phyloP scores from a whole-genome alignment of 1,284 basidiomycete species.

The Polyporus tsugae region DNA sequence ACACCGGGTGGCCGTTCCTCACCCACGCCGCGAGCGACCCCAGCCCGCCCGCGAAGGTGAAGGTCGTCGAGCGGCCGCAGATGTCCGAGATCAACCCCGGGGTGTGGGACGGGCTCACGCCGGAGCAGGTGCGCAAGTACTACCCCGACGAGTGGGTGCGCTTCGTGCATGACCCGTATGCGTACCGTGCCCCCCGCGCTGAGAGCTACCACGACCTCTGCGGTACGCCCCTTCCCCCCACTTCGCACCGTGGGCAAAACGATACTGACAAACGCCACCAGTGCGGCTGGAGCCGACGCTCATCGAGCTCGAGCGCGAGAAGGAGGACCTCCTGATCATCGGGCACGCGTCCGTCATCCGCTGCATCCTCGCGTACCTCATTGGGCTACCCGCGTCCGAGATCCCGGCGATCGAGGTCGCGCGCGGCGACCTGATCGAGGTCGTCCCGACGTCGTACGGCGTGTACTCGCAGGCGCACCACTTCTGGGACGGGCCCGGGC shows the following conservation, averaged over 20 bases:
- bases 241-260: no score
- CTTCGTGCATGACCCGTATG: conserved; percentile 93
- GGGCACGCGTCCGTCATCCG: conserved; percentile 97
- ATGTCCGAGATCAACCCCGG: conserved; percentile 99
- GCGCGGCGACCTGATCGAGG: conserved; percentile 88
- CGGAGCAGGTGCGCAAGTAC: conserved; percentile 88
- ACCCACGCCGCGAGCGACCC: conserved; percentile 42
- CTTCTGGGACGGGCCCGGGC: conserved; percentile 90
- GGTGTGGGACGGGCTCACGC: conserved; percentile 94
- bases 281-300: conserved; percentile 86
- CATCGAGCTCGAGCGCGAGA: conserved; percentile 84
- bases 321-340: conserved; percentile 81
- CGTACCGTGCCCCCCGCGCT: conserved; percentile 90
- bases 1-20: conserved; percentile 96
- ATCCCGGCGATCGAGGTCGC: conserved; percentile 97
- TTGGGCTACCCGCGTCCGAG: conserved; percentile 94
- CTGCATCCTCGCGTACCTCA: conserved; percentile 91
- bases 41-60: conserved; percentile 57
- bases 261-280: no score
- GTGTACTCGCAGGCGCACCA: conserved; percentile 90
- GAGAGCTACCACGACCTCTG: conserved; percentile 94
- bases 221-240: no score
- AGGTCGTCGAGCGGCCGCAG: conserved; percentile 93
- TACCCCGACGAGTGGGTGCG: conserved; percentile 96
- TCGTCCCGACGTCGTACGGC: conserved; percentile 90